These are phyloP conservation scores for Kentomonas sorsogonicus DNA, from an alignment of 208 protist genomes.

Conservation along the genomic window DNA sequence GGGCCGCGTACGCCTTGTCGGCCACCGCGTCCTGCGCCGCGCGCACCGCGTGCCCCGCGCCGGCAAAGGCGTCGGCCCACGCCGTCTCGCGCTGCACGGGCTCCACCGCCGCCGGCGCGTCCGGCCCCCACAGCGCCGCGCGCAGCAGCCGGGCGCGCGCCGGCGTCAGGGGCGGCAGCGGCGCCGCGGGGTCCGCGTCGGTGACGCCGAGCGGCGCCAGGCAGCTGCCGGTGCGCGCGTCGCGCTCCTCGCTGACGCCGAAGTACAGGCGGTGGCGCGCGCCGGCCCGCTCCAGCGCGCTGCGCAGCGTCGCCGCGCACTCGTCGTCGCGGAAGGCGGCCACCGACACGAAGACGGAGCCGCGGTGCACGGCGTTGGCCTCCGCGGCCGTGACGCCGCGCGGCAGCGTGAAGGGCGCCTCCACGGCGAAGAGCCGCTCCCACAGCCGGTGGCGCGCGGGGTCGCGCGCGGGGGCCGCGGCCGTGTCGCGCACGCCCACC, in stretches of 20 bases:
- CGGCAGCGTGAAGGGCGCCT: constrained; percentile 20
- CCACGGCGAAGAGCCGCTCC: constrained; percentile 16
- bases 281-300: constrained; percentile 47
- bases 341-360: constrained; percentile 87
- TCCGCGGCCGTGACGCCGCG: constrained; percentile 22
- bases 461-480: no score
- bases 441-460: no score
- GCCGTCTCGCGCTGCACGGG: no score
- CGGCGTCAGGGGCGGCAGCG: no score
- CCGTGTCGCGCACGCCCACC: no score
- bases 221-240: constrained; percentile 27
- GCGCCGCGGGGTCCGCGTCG: no score
- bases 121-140: no score
- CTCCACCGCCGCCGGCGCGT: no score
- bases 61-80: no score
- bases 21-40: neutral
- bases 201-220: no score
- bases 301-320: constrained; percentile 73
- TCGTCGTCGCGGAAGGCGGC: constrained; percentile 82
- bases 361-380: constrained; percentile 24
- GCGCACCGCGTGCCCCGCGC: neutral
- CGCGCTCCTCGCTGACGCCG: constrained; percentile 80
- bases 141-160: no score
- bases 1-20: no score
- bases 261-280: constrained; percentile 62